Evolutionary conservation across 108 stramenopile species (phyloP).

Genomic region (Chaetoceros muelleri): DNA sequence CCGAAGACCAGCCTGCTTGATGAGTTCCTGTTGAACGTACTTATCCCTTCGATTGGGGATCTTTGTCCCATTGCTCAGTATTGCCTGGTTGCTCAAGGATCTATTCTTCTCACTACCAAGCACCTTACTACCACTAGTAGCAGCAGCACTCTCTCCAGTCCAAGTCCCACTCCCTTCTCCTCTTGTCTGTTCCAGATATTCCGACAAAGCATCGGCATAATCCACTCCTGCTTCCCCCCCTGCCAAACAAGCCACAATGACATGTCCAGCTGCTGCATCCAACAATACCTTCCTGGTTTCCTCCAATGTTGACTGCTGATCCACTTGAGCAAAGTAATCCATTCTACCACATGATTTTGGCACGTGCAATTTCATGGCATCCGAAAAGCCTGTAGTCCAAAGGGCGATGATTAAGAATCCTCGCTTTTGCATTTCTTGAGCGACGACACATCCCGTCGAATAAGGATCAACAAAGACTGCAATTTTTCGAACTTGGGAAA

Average conservation of each 20-base stretch:
- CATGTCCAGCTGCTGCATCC: constrained; percentile 17
- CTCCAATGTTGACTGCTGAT: constrained; percentile 32
- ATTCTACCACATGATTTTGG: constrained; percentile 41
- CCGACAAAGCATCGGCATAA: constrained; percentile 53
- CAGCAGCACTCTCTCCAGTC: too few relatives aligned
- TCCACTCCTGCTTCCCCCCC: constrained; percentile 84
- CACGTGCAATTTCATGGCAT: constrained; percentile 65
- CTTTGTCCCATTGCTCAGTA: constrained; percentile 47
- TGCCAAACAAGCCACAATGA: constrained; percentile 48
- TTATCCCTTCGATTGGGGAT: constrained; percentile 77
- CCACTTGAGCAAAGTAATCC: constrained; percentile 45
- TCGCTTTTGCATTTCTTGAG: constrained; percentile 61
- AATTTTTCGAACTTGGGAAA: too few relatives aligned
- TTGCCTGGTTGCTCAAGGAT: too few relatives aligned
- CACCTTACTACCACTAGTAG: too few relatives aligned
- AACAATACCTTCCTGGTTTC: constrained; percentile 24
- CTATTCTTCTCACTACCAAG: too few relatives aligned
- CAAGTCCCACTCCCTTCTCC: too few relatives aligned
- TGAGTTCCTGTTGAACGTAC: constrained; percentile 75
- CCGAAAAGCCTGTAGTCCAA: constrained; percentile 56
- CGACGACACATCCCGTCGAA: constrained; percentile 76
- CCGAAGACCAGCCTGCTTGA: constrained; percentile 51
- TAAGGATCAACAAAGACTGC: constrained; percentile 72
- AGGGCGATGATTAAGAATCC: constrained; percentile 62
- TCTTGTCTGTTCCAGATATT: constrained; percentile 44